These are phyloP conservation scores for Rhodosporidiobolus sp. DNA, from an alignment of 768 basidiomycete genomes.

Conservation along the genomic window DNA sequence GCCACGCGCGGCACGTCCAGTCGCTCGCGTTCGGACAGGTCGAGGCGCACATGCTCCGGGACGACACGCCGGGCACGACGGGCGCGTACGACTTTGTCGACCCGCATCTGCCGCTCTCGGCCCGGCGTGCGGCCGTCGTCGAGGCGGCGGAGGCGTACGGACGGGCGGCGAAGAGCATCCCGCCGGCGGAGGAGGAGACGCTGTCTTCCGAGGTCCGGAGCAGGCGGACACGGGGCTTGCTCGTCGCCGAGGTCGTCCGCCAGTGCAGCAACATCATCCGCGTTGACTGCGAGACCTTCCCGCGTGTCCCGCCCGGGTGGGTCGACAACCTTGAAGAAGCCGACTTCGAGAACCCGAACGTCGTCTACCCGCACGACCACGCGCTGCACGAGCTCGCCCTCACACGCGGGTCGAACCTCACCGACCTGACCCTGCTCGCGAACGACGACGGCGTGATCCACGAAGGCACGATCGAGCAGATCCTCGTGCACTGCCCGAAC, in stretches of 20 bases:
- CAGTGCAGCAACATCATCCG: constrained; percentile 7
- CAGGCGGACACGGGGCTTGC: constrained; percentile 1
- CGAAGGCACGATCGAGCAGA: constrained; percentile 8
- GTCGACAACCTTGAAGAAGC: not conserved
- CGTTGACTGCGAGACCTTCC: constrained; percentile 23
- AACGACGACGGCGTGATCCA: constrained; percentile 23
- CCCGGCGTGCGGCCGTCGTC: not conserved
- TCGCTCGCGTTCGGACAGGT: constrained; percentile 25
- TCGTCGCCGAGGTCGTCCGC: constrained; percentile 14
- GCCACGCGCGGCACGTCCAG: constrained; percentile 13
- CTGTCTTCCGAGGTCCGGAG: not conserved
- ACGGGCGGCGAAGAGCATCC: too few species aligned
- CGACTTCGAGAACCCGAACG: not conserved
- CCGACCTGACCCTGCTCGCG: constrained; percentile 7
- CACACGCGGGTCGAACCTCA: constrained; percentile 3
- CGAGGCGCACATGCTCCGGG: not conserved
- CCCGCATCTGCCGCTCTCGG: not conserved
- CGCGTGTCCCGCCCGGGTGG: not conserved
- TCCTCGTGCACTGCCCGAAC: constrained; percentile 14
- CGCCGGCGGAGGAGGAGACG: not conserved
- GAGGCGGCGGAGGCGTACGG: not conserved
- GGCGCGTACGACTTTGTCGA: not conserved
- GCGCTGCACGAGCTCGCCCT: constrained; percentile 10
- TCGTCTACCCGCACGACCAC: constrained; percentile 23
- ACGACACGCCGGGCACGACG: not conserved